Percentiles rank a stretch among this genome's conserved stretches.
Evolutionary conservation across 2,329 filamentous ascomycete genomes (phyloP).

Genomic region (Blastomyces percursus): DNA sequence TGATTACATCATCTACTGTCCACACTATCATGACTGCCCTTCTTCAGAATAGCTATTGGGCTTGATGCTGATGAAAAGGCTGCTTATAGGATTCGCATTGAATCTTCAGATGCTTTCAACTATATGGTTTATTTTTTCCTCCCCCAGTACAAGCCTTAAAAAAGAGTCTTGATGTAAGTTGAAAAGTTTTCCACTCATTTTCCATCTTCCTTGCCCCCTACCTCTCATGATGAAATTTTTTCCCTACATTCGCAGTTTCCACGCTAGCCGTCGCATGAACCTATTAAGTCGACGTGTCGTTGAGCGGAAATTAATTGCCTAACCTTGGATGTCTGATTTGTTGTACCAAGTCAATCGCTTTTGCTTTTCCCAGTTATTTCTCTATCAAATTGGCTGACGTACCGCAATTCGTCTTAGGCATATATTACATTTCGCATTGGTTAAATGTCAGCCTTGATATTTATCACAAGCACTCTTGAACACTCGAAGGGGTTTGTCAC

Average conservation of each 20-base stretch:
- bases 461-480: not conserved
- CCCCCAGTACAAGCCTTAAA: not conserved
- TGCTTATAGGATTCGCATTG: not conserved
- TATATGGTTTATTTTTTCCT: not conserved
- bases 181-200: not conserved
- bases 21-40: not conserved
- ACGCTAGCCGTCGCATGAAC: constrained; percentile 45
- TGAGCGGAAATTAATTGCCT: constrained; percentile 38
- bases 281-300: constrained; percentile 36
- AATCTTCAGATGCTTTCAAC: not conserved
- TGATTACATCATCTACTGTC: constrained; percentile 33
- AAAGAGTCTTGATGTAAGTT: constrained; percentile 18
- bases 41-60: not conserved
- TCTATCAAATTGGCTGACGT: not conserved
- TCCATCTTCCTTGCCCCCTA: constrained; percentile 7
- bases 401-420: not conserved
- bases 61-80: not conserved
- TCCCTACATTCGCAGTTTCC: constrained; percentile 54
- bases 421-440: not conserved
- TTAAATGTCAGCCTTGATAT: not conserved
- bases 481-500: not conserved
- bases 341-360: not conserved
- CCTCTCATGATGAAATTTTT: constrained; percentile 42
- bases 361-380: not conserved
- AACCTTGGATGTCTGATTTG: constrained; percentile 43